Base-by-base conservation (phyloP, 225 moss, liverwort and hornwort genomes). In the Bryoerythrophyllum caledonicum region DNA sequence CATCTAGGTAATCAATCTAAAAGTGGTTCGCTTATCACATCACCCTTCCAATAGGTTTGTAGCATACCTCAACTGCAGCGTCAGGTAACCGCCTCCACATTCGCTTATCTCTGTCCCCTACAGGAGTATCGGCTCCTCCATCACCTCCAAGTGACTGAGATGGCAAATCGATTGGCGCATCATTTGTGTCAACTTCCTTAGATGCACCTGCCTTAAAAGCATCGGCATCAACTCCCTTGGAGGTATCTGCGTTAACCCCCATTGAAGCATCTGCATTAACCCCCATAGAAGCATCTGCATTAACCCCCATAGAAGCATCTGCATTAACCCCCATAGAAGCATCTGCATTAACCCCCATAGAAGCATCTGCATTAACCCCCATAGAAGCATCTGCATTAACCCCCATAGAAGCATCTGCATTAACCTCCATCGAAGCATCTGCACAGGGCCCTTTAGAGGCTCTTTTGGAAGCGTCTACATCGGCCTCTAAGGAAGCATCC, bases 81-180 rank as follows among this genome's bases (percentile, higher is more conserved):
- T 85, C 88, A 25, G 96, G 89, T 67, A 96, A 81, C 34, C 89
- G 87, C 53, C 64, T 85, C 81, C 86, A 80, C 43, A 79, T 38
- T 66, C 85, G 76, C 83, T 79, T 88, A 32, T 83, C 83, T n/a
- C 76, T 72, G 32, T 79, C 79, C 65, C 48, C 77, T 37, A 72
- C 84, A 62, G 62, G 59, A 75, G 34, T 64, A 35, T 56, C 73
- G 52, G 65, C 76, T 63, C 65, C 71, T 71, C 64, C 81, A 76
- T 79, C 78, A 60, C 43, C 75, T 14, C 23, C 72, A 77, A 30
- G 71, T 58, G 74, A 77, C 40, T n/a, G 70, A 13, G 61, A 73
- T 48, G 74, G 61, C 27, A 73, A 72, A 37, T 59, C 73, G 62
- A 48, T 57, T 49, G 70, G 38, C 7, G 61, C 71, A 32, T 20